phyloP scores from a whole-genome alignment of 2,329 filamentous ascomycete genomes.

The Rhinocladiella similis region DNA sequence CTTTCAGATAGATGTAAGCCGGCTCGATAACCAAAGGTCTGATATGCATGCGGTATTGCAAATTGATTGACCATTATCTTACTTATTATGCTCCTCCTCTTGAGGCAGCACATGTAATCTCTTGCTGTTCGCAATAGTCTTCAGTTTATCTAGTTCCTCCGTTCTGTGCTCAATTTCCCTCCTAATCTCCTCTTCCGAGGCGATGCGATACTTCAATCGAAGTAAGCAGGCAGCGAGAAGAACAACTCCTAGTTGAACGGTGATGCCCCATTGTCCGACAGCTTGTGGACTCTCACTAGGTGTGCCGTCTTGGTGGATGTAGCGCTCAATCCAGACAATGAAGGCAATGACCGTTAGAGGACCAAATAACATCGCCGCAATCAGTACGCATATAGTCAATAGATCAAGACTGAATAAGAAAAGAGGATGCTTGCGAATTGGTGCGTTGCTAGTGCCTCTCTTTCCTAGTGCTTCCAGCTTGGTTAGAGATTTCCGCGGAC shows the following conservation, averaged over 20 bases:
- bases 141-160: background rate
- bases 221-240: conserved; percentile 33
- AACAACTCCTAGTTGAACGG: conserved; percentile 33
- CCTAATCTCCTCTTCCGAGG: conserved; percentile 33
- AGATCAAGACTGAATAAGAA: conserved; percentile 6
- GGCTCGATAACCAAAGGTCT: too few species aligned
- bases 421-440: background rate
- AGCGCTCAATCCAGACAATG: conserved; percentile 36
- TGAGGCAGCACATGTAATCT: background rate
- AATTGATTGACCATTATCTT: too few species aligned
- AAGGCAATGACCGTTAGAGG: conserved; percentile 35
- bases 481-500: background rate
- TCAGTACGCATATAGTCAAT: background rate
- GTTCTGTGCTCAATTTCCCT: conserved; percentile 29
- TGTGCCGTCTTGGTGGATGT: conserved; percentile 34
- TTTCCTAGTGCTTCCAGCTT: background rate
- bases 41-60: too few species aligned
- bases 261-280: conserved; percentile 36
- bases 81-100: too few species aligned
- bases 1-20: too few species aligned
- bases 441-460: background rate
- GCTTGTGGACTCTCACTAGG: conserved; percentile 33
- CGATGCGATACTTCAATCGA: conserved; percentile 32
- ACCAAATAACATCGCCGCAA: conserved; percentile 35
- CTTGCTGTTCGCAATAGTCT: background rate